phyloP scores from a whole-genome alignment of 768 basidiomycete species.

The Rhodotorula toruloides region DNA sequence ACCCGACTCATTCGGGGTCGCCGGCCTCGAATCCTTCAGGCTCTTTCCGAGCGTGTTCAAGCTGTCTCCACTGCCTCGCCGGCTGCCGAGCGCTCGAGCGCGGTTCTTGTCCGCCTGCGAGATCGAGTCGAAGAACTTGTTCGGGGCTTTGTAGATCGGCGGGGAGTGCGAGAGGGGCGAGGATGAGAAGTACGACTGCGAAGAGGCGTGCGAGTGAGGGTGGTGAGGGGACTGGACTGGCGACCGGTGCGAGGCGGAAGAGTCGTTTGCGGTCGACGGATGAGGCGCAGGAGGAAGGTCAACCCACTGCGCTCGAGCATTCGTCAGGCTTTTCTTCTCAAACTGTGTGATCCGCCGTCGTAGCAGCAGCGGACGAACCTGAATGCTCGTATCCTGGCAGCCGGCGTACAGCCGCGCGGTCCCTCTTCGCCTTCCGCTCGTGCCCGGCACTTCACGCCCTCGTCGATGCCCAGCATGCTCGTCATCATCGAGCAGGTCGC shows the following conservation, averaged over 20 bases:
- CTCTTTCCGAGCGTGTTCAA: neutral
- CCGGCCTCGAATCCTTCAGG: neutral
- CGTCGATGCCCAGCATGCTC: neutral
- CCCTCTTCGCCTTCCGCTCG: neutral
- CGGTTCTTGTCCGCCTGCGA: conserved; percentile 22
- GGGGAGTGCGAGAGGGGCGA: conserved; percentile 28
- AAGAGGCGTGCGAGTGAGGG: neutral
- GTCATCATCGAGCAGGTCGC: conserved; percentile 1
- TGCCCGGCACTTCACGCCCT: too few species aligned
- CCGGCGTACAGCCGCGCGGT: conserved; percentile 27
- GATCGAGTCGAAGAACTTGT: conserved; percentile 42
- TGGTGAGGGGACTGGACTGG: neutral
- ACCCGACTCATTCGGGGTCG: conserved; percentile 1
- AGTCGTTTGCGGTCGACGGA: too few species aligned
- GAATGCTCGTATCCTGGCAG: conserved; percentile 34
- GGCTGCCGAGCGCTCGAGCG: conserved; percentile 6
- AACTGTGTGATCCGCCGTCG: too few species aligned
- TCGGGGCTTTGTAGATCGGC: conserved; percentile 31
- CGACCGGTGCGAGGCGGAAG: conserved; percentile 20
- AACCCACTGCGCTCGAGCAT: conserved; percentile 40
- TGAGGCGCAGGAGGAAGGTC: conserved; percentile 32
- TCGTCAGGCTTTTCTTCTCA: too few species aligned
- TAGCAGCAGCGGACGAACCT: neutral
- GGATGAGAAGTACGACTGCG: neutral
- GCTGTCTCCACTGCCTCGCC: neutral